Evolutionary conservation across 1,139 yeast genomes (phyloP).

Genomic region (Yamadazyma sp.): DNA sequence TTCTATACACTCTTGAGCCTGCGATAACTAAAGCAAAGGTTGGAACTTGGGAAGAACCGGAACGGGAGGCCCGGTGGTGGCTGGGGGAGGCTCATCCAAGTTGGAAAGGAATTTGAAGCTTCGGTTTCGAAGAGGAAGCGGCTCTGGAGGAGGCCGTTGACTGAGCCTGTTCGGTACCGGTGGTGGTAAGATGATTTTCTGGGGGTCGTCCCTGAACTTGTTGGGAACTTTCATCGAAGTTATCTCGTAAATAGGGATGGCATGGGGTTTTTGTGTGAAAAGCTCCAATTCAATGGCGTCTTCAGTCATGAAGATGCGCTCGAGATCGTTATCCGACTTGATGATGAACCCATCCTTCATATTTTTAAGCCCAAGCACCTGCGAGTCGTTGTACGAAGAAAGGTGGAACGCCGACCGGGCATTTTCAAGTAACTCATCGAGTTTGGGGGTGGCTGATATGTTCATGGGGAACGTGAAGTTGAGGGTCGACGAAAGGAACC

Average conservation of each 20-base stretch:
- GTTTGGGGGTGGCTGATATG: slow-evolving; percentile 67
- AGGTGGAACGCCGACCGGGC: slow-evolving; percentile 67
- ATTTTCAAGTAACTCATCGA: slow-evolving; percentile 67
- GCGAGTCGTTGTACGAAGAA: slow-evolving; percentile 20
- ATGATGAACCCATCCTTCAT: slow-evolving; percentile 24
- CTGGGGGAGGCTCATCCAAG: slow-evolving; percentile 24
- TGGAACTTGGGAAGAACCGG: slow-evolving; percentile 39
- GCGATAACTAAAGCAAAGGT: slow-evolving; percentile 31
- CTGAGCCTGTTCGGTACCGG: slow-evolving; percentile 15
- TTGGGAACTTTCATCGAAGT: slow-evolving; percentile 32
- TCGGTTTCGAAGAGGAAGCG: slow-evolving; percentile 10
- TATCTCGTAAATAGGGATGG: slow-evolving; percentile 37
- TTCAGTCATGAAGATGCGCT: slow-evolving; percentile 31
- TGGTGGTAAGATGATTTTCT: slow-evolving; percentile 33
- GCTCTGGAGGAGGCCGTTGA: slow-evolving; percentile 10
- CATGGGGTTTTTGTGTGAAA: slow-evolving; percentile 30
- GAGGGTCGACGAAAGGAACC: slow-evolving; percentile 44
- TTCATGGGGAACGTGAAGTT: slow-evolving; percentile 61
- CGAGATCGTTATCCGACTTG: slow-evolving; percentile 35
- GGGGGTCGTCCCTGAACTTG: slow-evolving; percentile 17
- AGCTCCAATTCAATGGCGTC: slow-evolving; percentile 36
- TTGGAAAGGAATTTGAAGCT: slow-evolving; percentile 26
- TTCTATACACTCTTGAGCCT: too few relatives aligned
- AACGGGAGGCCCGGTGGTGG: slow-evolving; percentile 25
- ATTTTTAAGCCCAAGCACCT: slow-evolving; percentile 22